A percentile compares a stretch with the other conserved stretches of the same genome.
Conservation (phyloP, 371 early-diverging fungal genomes). For the Capillidium rhysosporum region DNA sequence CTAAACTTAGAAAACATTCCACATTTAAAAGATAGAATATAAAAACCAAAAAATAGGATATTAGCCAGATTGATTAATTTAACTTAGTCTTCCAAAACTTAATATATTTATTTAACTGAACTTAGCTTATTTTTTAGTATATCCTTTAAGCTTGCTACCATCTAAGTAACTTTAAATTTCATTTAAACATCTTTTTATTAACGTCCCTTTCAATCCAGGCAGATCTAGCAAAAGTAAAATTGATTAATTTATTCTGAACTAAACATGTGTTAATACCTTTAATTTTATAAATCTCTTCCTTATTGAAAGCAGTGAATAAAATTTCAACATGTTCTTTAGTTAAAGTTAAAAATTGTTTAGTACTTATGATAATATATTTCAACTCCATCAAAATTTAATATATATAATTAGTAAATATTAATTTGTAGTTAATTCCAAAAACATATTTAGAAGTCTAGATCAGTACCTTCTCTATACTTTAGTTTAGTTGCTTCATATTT, state of each 20-base stretch:
- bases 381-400: slow-evolving; percentile 8
- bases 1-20: too few relatives aligned
- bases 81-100: too few relatives aligned
- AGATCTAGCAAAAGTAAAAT: slow-evolving; percentile 12
- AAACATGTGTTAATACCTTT: slow-evolving; percentile 49
- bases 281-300: slow-evolving; percentile 74
- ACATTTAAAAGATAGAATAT: too few relatives aligned
- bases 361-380: neutral
- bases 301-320: slow-evolving; percentile 41
- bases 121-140: slow-evolving; percentile 16
- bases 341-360: slow-evolving; percentile 5
- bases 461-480: slow-evolving; percentile 26
- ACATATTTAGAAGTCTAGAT: slow-evolving; percentile 56
- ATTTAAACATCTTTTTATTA: slow-evolving; percentile 17
- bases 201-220: slow-evolving; percentile 13
- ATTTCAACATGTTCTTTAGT: slow-evolving; percentile 11
- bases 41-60: too few relatives aligned
- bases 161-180: slow-evolving; percentile 34
- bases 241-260: neutral
- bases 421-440: slow-evolving; percentile 65
- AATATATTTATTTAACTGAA: slow-evolving; percentile 7
- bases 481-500: slow-evolving; percentile 87
- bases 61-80: too few relatives aligned
- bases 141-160: slow-evolving; percentile 31
- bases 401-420: slow-evolving; percentile 42